Evolutionary conservation across 2,329 filamentous ascomycete genomes (phyloP), one percentile per base, ranked within the genome.

Genomic region (Xylaria sp.): DNA sequence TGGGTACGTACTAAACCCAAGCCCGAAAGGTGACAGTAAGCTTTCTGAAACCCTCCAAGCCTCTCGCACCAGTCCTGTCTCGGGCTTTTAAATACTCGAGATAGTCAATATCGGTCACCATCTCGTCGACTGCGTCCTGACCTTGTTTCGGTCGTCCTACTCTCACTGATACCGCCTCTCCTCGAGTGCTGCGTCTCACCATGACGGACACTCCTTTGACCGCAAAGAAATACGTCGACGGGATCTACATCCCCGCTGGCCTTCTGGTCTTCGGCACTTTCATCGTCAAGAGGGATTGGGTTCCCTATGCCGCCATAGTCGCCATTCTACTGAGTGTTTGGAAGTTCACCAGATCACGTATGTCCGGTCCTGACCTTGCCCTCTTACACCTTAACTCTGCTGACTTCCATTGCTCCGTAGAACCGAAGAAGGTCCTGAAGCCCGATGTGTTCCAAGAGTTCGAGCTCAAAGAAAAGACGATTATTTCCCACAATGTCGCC

Each of bases 401-500:
- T 78, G 64, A 76, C 60, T 23, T 59, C 62, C 51, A 51, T 25
- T 66, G 33, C 18, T 51, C 23, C 63, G 28, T 80, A 94, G 93
- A 90, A 79, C 86, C 90, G 71, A 90, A 91, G 81, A 94, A 93
- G 82, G 91, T 96, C 73, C 89, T 99, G 75, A 95, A 95, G 84
- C 94, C 94, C 39, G 90, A 91, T 75, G 86, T 87, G 60, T 98
- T 97, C 88, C 94, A 98, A 81, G 89, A 97, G 67, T 98, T 98
- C 79, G 91, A 93, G 80, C 91, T 99, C 76, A 91, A 92, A 82
- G 93, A 98, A 83, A 98, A 98, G 89, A 98, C 91, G 15, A 88
- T 97, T 74, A 91, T 98, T 78, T 97, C 95, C 39, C 96, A 98
- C 89, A 99, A 99, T 86, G 95, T 97, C 69, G 94, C 95, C 82